Conservation (phyloP, 306 rosid genomes). For the Prunus padus region DNA sequence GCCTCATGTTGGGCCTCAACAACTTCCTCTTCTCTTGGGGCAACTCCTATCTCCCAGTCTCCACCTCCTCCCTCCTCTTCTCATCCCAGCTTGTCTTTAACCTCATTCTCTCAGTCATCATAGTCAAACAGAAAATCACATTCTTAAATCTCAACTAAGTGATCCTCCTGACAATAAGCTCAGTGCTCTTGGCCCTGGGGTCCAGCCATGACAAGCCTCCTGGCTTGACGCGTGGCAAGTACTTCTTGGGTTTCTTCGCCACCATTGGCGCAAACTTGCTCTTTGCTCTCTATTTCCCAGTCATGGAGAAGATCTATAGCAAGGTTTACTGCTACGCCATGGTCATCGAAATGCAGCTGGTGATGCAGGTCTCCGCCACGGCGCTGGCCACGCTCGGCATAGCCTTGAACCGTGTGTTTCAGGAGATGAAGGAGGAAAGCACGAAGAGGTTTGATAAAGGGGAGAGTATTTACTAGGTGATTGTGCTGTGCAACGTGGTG, state of each 20-base stretch:
- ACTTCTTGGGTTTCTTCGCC: constrained; percentile 56
- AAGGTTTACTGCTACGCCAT: constrained; percentile 55
- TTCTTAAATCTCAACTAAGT: constrained; percentile 69
- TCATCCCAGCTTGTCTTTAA: constrained; percentile 63
- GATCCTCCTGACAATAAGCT: constrained; percentile 50
- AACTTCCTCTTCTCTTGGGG: no score
- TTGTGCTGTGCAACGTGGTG: constrained; percentile 37
- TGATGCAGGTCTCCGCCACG: constrained; percentile 69
- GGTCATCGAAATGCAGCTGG: constrained; percentile 75
- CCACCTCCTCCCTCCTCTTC: constrained; percentile 60
- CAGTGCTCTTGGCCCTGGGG: constrained; percentile 50
- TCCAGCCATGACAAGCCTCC: constrained; percentile 37
- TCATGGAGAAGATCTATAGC: constrained; percentile 54
- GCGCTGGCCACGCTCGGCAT: constrained; percentile 44
- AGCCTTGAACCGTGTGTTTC: constrained; percentile 44
- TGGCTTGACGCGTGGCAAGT: constrained; percentile 28
- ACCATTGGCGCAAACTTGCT: constrained; percentile 63
- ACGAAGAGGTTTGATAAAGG: constrained; percentile 48
- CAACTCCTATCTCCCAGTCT: no score
- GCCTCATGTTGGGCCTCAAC: no score
- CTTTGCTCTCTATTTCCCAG: constrained; percentile 62
- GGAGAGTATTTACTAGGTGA: constrained; percentile 34
- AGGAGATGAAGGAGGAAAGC: constrained; percentile 46
- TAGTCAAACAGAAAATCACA: constrained; percentile 63
- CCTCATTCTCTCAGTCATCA: constrained; percentile 58